Evolutionary conservation across 805 yeast species (phyloP).

Genomic region (Hanseniaspora singularis): DNA sequence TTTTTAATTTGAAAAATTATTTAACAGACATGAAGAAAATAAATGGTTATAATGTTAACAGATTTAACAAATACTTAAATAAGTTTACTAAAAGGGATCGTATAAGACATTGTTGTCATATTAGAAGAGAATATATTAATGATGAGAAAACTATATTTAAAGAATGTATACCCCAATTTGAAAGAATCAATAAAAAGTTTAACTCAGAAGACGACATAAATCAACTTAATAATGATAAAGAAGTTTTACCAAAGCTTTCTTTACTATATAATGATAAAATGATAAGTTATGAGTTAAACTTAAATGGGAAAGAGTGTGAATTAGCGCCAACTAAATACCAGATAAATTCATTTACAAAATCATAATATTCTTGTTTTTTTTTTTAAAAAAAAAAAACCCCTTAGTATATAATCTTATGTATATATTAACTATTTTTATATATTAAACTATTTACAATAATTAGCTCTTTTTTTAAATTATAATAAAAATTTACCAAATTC

Average conservation of each 20-base stretch:
- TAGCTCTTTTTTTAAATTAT: too few relatives aligned
- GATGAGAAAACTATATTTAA: neutral
- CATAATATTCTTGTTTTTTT: too few relatives aligned
- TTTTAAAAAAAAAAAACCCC: too few relatives aligned
- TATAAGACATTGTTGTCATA: slow-evolving; percentile 8
- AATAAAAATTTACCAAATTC: too few relatives aligned
- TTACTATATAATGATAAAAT: slow-evolving; percentile 1
- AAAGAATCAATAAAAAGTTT: slow-evolving; percentile 12
- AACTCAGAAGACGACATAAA: neutral
- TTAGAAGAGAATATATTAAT: slow-evolving; percentile 1
- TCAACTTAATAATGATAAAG: neutral
- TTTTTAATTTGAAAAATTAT: slow-evolving; percentile 53
- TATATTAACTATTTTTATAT: too few relatives aligned
- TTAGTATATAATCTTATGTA: too few relatives aligned
- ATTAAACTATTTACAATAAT: too few relatives aligned
- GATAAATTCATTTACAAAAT: too few relatives aligned
- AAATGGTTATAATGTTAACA: neutral
- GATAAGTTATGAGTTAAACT: too few relatives aligned
- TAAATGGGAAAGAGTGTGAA: too few relatives aligned
- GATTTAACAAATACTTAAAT: slow-evolving; percentile 11
- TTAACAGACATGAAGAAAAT: neutral
- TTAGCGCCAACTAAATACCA: too few relatives aligned
- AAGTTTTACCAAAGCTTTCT: neutral
- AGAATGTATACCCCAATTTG: slow-evolving; percentile 8
- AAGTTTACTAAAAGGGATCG: slow-evolving; percentile 13